Conservation (phyloP, 306 rosid species). For the Cotoneaster glaucophyllus region DNA sequence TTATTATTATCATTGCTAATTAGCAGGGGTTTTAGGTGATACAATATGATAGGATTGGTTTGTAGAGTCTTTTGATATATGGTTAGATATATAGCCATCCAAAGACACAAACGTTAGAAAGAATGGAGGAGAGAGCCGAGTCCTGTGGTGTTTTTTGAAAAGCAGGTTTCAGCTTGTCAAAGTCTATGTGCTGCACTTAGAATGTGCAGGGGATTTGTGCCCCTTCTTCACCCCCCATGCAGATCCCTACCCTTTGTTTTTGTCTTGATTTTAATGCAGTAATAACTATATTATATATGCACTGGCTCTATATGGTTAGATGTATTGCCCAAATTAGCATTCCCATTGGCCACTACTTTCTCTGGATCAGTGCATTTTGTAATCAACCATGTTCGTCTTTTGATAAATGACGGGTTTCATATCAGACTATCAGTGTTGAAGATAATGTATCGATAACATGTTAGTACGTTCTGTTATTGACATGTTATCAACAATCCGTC, state of each 20-base stretch:
- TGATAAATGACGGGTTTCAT: too few species aligned
- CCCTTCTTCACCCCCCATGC: background rate
- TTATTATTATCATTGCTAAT: background rate
- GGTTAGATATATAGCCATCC: constrained; percentile 33
- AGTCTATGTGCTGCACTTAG: background rate
- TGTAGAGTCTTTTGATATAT: constrained; percentile 45
- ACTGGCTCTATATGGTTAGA: background rate
- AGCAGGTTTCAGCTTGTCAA: constrained; percentile 38
- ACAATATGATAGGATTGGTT: constrained; percentile 21
- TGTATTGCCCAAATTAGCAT: background rate
- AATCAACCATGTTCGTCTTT: background rate
- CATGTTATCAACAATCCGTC: background rate
- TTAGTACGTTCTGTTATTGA: too few species aligned
- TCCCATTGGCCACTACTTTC: background rate
- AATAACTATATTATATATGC: background rate
- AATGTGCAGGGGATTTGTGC: background rate
- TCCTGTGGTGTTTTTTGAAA: constrained; percentile 36
- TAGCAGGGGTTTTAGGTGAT: constrained; percentile 11
- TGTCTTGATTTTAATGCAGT: background rate
- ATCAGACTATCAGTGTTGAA: too few species aligned
- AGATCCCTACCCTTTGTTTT: background rate
- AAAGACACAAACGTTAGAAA: constrained; percentile 26
- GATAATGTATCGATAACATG: background rate
- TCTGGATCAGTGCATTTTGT: background rate
- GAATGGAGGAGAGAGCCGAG: constrained; percentile 18